phyloP scores from a whole-genome alignment of 495 filamentous ascomycete species.

The Neurospora sp. region DNA sequence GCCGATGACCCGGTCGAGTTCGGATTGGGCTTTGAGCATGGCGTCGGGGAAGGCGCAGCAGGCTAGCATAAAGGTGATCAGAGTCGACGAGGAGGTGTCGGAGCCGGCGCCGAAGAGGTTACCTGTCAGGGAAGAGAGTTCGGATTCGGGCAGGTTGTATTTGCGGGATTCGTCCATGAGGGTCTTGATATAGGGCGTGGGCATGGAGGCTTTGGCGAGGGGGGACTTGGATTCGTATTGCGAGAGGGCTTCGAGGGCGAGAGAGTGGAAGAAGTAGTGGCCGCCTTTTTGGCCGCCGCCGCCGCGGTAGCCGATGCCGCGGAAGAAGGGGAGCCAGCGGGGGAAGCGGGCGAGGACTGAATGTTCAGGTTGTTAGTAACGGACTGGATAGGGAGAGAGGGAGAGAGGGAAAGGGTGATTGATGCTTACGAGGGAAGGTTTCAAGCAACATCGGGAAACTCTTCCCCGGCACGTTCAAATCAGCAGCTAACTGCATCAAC shows the following conservation, averaged over 20 bases:
- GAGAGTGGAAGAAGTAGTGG: conserved; percentile 44
- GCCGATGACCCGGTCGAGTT: conserved; percentile 50
- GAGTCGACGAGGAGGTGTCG: conserved; percentile 55
- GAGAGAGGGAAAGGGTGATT: not conserved
- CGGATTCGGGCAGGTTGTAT: conserved; percentile 39
- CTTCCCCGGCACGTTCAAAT: conserved; percentile 54
- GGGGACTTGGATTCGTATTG: conserved; percentile 28
- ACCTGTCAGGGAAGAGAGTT: conserved; percentile 50
- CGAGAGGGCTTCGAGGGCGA: conserved; percentile 45
- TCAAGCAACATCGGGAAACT: conserved; percentile 52
- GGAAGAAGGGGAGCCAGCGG: conserved; percentile 48
- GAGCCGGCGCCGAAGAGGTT: conserved; percentile 57
- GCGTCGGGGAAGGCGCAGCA: conserved; percentile 46
- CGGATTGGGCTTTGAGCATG: conserved; percentile 30
- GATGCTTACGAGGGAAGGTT: conserved; percentile 39
- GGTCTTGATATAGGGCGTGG: conserved; percentile 41
- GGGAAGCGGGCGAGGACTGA: conserved; percentile 45
- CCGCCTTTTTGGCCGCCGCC: conserved; percentile 25
- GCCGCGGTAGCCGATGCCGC: conserved; percentile 38
- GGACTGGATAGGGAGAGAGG: not conserved
- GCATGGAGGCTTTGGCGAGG: conserved; percentile 31
- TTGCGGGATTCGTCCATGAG: conserved; percentile 40
- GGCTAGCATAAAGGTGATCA: conserved; percentile 53
- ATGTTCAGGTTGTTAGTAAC: conserved; percentile 20
- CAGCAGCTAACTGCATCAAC: conserved; percentile 54